phyloP scores from a whole-genome alignment of 2,329 filamentous ascomycete species.

The Clarireedia homoeocarpa region DNA sequence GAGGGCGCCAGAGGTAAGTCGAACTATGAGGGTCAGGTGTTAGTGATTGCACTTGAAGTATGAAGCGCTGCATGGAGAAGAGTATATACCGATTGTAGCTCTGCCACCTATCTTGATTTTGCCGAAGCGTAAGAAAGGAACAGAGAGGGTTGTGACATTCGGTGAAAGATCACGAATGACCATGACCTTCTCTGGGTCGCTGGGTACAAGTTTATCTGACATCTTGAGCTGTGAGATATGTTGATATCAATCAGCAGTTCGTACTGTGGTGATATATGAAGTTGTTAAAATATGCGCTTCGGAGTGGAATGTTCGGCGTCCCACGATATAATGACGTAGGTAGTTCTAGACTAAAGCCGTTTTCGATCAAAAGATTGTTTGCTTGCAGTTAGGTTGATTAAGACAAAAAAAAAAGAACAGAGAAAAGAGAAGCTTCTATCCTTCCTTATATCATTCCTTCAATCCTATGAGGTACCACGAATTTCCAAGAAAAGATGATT shows the following conservation, averaged over 20 bases:
- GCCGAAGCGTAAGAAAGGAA: constrained; percentile 79
- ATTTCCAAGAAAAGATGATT: too few species aligned
- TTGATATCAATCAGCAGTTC: neutral
- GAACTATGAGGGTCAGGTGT: constrained; percentile 45
- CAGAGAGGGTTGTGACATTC: constrained; percentile 68
- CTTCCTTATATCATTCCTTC: too few species aligned
- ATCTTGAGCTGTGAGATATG: constrained; percentile 32
- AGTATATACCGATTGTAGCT: constrained; percentile 65
- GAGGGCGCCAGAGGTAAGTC: constrained; percentile 67
- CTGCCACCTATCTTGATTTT: constrained; percentile 76
- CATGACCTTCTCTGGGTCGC: constrained; percentile 74
- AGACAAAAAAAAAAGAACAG: too few species aligned
- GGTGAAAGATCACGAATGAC: constrained; percentile 81
- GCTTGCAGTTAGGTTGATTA: too few species aligned
- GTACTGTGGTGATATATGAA: neutral
- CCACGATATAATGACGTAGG: too few species aligned
- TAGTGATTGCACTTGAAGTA: neutral
- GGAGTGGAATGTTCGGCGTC: too few species aligned
- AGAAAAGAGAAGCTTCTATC: too few species aligned
- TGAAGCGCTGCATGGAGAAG: neutral
- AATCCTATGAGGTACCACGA: too few species aligned
- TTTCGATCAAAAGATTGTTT: too few species aligned
- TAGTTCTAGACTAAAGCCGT: too few species aligned
- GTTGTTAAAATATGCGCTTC: neutral
- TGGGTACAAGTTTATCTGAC: constrained; percentile 57